Percentiles rank a stretch among this genome's conserved stretches.
phyloP scores from a whole-genome alignment of 1,284 basidiomycete species.

The Vanrija humicola region DNA sequence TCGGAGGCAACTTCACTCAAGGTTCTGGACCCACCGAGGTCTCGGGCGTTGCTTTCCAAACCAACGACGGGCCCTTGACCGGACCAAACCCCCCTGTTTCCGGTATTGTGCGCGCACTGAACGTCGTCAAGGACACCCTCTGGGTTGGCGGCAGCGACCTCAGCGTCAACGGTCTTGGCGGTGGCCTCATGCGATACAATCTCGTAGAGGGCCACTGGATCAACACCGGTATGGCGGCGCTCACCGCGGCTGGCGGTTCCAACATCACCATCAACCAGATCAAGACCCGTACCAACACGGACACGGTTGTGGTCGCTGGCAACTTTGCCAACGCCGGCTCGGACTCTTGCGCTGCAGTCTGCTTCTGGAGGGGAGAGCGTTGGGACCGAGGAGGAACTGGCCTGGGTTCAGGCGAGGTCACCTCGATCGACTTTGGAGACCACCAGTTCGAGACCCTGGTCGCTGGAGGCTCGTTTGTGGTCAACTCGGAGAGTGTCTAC shows the following conservation, averaged over 20 bases:
- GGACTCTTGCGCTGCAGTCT: constrained; percentile 71
- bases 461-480: constrained; percentile 68
- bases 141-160: constrained; percentile 69
- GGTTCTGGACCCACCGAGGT: constrained; percentile 25
- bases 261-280: constrained; percentile 64
- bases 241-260: constrained; percentile 49
- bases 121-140: constrained; percentile 61
- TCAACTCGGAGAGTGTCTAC: constrained; percentile 60
- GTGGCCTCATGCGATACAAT: constrained; percentile 70
- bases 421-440: constrained; percentile 59
- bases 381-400: constrained; percentile 75
- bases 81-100: constrained; percentile 56
- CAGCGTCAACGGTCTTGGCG: constrained; percentile 47
- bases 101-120: constrained; percentile 68
- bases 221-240: constrained; percentile 37
- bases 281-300: constrained; percentile 61
- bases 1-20: constrained; percentile 84
- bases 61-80: constrained; percentile 55
- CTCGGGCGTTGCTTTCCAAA: constrained; percentile 70
- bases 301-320: constrained; percentile 75
- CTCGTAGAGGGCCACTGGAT: constrained; percentile 62
- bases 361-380: constrained; percentile 69
- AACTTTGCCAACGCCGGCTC: constrained; percentile 76
- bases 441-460: constrained; percentile 58
- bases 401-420: constrained; percentile 69